Evolutionary conservation across 108 stramenopile species (phyloP), one percentile per base, ranked within the genome.

Genomic region (Schizochytrium sp.): DNA sequence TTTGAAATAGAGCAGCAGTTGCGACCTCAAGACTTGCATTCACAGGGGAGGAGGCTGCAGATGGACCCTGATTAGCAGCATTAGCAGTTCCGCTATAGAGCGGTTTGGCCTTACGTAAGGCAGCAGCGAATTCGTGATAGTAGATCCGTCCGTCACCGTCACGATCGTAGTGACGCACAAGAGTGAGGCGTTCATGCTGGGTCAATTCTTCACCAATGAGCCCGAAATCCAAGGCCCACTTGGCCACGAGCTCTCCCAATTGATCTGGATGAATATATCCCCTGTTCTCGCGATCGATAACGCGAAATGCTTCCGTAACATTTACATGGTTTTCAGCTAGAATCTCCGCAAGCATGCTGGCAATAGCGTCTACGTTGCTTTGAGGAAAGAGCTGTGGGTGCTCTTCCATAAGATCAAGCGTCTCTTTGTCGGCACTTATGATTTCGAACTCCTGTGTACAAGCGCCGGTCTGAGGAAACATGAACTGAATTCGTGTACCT

Each of bases 391-490:
- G 50, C 38, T 55, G 38, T 10, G 76, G 76, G 28, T 83, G 76
- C 5, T 83, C 76, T 53, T 83, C 50, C 76, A 83, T 83, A 40
- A 83, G 76, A 53, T 83, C 76, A 2, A 83, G 76, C 10, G 76
- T 83, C n/a, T 49, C 50, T 53, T 83, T 49, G 76, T 83, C 76
- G 3, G 76, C 76, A 40, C 50, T 10, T n/a, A 50, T 10, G 28
- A 83, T 83, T 28, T 83, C 76, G 47, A 83, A 83, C 76, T 83
- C 76, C 2, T 83, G 76, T 10, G 76, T 83, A 13, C 47, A 55
- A n/a, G 76, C 76, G 13, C 90, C 90, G 7, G 90, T 90, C 45
- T 88, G 45, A 8, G 88, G 88, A 46, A 61, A 53, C 88, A 88
- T 87, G 61, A 90, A 90, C 60, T 88, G 53, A 53, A 90, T 61